Percentiles rank a stretch among this genome's conserved stretches.
Evolutionary conservation across 768 basidiomycete genomes (phyloP).

Genomic region (Udeniomyces megalosporus): DNA sequence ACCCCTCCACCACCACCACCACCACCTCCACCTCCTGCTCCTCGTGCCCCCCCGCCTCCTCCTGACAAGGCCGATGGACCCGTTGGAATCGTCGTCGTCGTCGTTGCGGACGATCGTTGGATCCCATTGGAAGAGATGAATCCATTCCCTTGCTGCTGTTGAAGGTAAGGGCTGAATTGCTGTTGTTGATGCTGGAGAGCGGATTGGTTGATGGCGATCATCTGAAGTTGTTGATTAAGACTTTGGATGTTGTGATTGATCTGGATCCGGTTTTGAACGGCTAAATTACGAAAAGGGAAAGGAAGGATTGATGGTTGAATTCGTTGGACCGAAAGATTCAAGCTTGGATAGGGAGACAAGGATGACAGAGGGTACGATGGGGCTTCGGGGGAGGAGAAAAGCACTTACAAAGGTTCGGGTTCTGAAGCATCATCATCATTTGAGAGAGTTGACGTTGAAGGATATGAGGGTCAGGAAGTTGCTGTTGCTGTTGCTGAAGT

Average conservation of each 20-base stretch:
- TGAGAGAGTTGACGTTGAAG: slow-evolving; percentile 75
- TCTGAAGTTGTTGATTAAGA: background rate
- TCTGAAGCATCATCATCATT: slow-evolving; percentile 61
- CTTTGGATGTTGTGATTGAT: background rate
- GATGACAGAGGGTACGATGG: background rate
- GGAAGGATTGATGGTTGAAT: background rate
- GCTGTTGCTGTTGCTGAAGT: slow-evolving; percentile 46
- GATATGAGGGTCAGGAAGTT: slow-evolving; percentile 41
- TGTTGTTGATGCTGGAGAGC: background rate
- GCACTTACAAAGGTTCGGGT: slow-evolving; percentile 39
- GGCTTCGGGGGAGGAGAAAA: background rate
- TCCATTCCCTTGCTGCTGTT: background rate
- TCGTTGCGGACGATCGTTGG: too few relatives aligned
- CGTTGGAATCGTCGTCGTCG: background rate
- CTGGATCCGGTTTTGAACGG: background rate
- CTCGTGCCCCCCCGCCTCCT: background rate
- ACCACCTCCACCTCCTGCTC: background rate
- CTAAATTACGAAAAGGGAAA: background rate
- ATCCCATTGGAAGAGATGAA: too few relatives aligned
- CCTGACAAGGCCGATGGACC: background rate
- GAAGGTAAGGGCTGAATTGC: background rate
- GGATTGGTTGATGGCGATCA: too few relatives aligned
- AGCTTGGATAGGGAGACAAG: background rate
- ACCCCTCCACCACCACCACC: background rate
- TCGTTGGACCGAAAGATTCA: too few relatives aligned